These are phyloP conservation scores for Podospora fimiseda DNA, from an alignment of 495 filamentous ascomycete species.

Conservation along the genomic window DNA sequence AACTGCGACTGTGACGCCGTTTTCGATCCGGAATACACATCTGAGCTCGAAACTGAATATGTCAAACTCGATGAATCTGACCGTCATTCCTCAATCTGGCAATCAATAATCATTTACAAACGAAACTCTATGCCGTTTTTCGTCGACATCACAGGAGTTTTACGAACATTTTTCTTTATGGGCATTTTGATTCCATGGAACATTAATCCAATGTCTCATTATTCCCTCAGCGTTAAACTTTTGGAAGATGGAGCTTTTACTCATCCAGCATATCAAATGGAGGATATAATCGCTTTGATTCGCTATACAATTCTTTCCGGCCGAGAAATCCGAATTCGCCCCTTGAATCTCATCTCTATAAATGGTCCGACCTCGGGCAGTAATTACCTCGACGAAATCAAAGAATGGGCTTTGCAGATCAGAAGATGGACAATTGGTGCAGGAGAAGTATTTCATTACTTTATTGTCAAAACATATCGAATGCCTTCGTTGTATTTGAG, in stretches of 20 bases:
- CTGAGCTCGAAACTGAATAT: slow-evolving; percentile 6
- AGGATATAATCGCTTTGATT: slow-evolving; percentile 9
- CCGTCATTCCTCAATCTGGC: slow-evolving; percentile 10
- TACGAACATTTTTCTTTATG: slow-evolving; percentile 12
- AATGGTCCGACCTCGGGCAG: slow-evolving; percentile 4
- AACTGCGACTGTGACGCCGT: slow-evolving; percentile 12
- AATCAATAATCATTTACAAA: slow-evolving; percentile 9
- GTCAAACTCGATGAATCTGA: neutral
- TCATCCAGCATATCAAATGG: slow-evolving; percentile 11
- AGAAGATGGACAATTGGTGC: slow-evolving; percentile 8
- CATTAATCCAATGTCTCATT: slow-evolving; percentile 10
- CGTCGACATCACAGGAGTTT: slow-evolving; percentile 9
- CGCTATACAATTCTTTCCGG: slow-evolving; percentile 6
- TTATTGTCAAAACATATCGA: slow-evolving; percentile 7
- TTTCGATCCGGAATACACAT: slow-evolving; percentile 7
- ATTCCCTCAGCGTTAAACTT: slow-evolving; percentile 7
- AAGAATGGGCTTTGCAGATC: slow-evolving; percentile 4
- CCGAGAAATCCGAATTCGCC: slow-evolving; percentile 5
- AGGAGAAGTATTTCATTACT: slow-evolving; percentile 10
- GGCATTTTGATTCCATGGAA: slow-evolving; percentile 7
- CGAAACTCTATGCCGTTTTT: slow-evolving; percentile 8
- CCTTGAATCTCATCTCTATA: slow-evolving; percentile 4
- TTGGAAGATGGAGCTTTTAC: slow-evolving; percentile 8
- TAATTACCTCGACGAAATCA: slow-evolving; percentile 4
- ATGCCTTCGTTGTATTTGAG: slow-evolving; percentile 4